Percentiles rank a stretch among this genome's conserved stretches.
phyloP scores from a whole-genome alignment of 345 rosid genomes.

The Schrenkiella parvula region DNA sequence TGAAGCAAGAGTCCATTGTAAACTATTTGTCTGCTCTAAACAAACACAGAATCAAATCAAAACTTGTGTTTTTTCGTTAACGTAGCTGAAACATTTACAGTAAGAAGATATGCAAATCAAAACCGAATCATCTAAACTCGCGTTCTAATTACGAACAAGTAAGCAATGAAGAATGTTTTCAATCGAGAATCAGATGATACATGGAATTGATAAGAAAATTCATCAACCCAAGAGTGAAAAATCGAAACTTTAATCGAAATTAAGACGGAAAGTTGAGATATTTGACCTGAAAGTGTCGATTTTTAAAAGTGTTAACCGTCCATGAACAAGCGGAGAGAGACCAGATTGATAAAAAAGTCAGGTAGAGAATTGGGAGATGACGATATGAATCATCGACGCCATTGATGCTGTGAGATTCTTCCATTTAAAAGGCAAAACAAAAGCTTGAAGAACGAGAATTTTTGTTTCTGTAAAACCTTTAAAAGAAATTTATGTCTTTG shows the following conservation, averaged over 20 bases:
- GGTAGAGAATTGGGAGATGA: conserved; percentile 67
- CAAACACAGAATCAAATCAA: background rate
- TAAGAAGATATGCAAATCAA: background rate
- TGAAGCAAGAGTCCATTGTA: conserved; percentile 81
- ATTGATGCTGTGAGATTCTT: conserved; percentile 29
- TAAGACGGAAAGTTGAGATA: background rate
- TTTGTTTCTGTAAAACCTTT: background rate
- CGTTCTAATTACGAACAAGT: too few relatives aligned
- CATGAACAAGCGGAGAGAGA: conserved; percentile 76
- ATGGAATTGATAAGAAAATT: background rate
- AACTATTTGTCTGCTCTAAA: conserved; percentile 60
- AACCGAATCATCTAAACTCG: background rate
- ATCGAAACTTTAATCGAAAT: background rate
- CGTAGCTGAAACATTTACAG: background rate
- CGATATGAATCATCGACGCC: conserved; percentile 70
- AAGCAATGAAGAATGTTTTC: background rate
- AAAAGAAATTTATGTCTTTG: background rate
- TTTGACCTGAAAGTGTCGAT: conserved; percentile 69
- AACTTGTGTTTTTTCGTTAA: background rate
- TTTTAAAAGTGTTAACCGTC: conserved; percentile 79
- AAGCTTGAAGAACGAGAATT: background rate
- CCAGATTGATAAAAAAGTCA: conserved; percentile 68
- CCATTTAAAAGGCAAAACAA: conserved; percentile 27
- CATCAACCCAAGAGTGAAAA: conserved; percentile 5
- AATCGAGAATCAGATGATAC: background rate